These are phyloP conservation scores for Fusarium concolor DNA, from an alignment of 2,329 filamentous ascomycete genomes.

Conservation along the genomic window DNA sequence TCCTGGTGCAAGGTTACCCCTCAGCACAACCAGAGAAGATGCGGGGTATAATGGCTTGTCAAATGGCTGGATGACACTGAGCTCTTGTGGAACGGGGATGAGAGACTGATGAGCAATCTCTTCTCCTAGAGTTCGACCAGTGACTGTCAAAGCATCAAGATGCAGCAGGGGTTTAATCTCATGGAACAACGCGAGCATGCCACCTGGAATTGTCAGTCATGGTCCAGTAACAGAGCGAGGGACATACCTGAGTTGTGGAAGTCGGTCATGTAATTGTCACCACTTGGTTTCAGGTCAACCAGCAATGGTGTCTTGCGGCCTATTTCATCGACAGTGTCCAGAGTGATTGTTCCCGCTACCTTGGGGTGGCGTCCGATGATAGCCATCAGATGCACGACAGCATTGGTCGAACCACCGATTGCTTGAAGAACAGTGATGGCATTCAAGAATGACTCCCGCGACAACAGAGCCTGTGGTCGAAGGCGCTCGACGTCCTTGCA, in stretches of 20 bases:
- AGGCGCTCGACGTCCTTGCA: slow-evolving; percentile 76
- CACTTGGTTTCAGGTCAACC: slow-evolving; percentile 86
- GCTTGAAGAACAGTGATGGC: slow-evolving; percentile 89
- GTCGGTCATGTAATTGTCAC: slow-evolving; percentile 89
- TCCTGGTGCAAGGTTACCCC: slow-evolving; percentile 84
- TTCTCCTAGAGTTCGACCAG: slow-evolving; percentile 83
- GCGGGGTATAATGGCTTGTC: slow-evolving; percentile 73
- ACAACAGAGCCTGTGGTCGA: slow-evolving; percentile 76
- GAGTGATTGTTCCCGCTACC: slow-evolving; percentile 71
- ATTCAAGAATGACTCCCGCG: slow-evolving; percentile 82
- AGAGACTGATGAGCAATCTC: slow-evolving; percentile 78
- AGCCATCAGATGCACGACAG: slow-evolving; percentile 86
- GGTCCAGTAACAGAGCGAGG: accelerated
- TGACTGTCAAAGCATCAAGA: slow-evolving; percentile 83
- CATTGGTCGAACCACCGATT: slow-evolving; percentile 86
- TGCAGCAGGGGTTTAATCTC: slow-evolving; percentile 80
- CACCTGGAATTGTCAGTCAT: slow-evolving; percentile 60
- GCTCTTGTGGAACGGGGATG: slow-evolving; percentile 57
- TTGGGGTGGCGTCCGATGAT: slow-evolving; percentile 80
- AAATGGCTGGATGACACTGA: slow-evolving; percentile 73
- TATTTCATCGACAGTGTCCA: slow-evolving; percentile 83
- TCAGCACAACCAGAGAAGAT: slow-evolving; percentile 84
- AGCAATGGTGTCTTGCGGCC: slow-evolving; percentile 83
- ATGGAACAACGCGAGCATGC: slow-evolving; percentile 84
- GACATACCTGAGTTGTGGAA: slow-evolving; percentile 70